phyloP scores from a whole-genome alignment of 805 yeast genomes.

The Metschnikowia lunata region DNA sequence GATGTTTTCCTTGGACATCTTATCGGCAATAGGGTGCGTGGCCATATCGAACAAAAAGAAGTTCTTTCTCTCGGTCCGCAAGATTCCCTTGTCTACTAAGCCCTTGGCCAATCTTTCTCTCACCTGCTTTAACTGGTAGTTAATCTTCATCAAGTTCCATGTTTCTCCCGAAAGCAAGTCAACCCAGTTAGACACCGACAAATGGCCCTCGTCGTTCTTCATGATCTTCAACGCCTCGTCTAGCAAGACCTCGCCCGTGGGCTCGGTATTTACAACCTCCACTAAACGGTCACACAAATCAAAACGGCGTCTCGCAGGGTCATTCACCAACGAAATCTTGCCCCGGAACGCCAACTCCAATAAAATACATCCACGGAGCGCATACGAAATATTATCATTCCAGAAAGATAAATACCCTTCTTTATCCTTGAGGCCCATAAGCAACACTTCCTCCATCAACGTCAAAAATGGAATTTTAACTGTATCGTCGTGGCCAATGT shows the following conservation, averaged over 20 bases:
- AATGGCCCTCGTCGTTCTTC: conserved; percentile 74
- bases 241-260: conserved; percentile 91
- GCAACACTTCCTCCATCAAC: conserved; percentile 91
- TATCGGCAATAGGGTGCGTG: conserved; percentile 92
- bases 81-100: conserved; percentile 91
- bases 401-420: conserved; percentile 96
- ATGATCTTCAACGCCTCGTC: conserved; percentile 92
- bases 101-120: conserved; percentile 96
- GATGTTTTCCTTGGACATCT: conserved; percentile 76
- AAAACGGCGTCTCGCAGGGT: conserved; percentile 85
- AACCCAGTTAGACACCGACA: conserved; percentile 86
- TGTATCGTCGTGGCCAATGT: conserved; percentile 41
- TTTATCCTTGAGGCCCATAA: conserved; percentile 89
- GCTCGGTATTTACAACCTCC: conserved; percentile 77
- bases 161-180: conserved; percentile 93
- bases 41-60: conserved; percentile 97
- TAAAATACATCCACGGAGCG: conserved; percentile 88
- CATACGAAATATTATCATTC: conserved; percentile 97
- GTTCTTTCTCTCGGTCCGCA: conserved; percentile 93
- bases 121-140: conserved; percentile 94
- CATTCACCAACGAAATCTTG: conserved; percentile 83
- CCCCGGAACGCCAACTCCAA: conserved; percentile 91
- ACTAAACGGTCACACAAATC: conserved; percentile 83
- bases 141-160: conserved; percentile 92
- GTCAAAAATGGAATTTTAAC: conserved; percentile 68